Evolutionary conservation across 2,329 filamentous ascomycete species (phyloP), one percentile per base, ranked within the genome.

Genomic region (Hypoxylon sp.): DNA sequence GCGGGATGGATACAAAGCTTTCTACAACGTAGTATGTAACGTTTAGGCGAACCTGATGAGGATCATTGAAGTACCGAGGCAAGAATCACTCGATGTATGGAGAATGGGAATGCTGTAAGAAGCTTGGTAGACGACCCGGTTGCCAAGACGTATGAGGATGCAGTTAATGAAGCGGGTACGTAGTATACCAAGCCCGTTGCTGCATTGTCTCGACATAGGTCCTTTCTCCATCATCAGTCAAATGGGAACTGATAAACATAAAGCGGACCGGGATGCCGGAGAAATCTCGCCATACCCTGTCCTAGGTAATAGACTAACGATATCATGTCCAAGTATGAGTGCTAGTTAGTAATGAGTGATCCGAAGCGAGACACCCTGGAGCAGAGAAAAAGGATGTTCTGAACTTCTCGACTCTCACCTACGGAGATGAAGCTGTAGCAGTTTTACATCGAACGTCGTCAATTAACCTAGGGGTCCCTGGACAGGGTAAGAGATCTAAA

Each of bases 231-330:
- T 60, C 53, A 19, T 59, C 46, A 59, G 60, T 63, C n/a, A 21
- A 59, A 57, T 43, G 59, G 62, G 60, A 65, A 64, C 63, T 41
- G 64, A 53, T 66, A 46, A 41, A 65, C 55, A 62, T 60, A 52
- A 49, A 38, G 38, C 72, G 72, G 71, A 71, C 72, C 71, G 72
- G 71, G 72, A 64, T 73, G 65, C 72, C 72, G 71, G 72, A 70
- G 69, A 73, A 68, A 69, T 72, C 56, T 68, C 57, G 63, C 53
- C 63, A 67, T 60, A 70, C 59, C 60, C 59, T 64, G 57, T 65
- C 45, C 48, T 51, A 61, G 53, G 50, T 32, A 55, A 63, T 28
- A 55, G 41, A 55, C 62, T 61, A 34, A 28, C 58, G 28, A 32
- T 30, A 66, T 60, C 32, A 28, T 51, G 51, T 17, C 28, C 41